Percentiles rank a stretch among this genome's conserved stretches.
phyloP scores from a whole-genome alignment of 352 stramenopile species.

The Phytophthora sansomeana region DNA sequence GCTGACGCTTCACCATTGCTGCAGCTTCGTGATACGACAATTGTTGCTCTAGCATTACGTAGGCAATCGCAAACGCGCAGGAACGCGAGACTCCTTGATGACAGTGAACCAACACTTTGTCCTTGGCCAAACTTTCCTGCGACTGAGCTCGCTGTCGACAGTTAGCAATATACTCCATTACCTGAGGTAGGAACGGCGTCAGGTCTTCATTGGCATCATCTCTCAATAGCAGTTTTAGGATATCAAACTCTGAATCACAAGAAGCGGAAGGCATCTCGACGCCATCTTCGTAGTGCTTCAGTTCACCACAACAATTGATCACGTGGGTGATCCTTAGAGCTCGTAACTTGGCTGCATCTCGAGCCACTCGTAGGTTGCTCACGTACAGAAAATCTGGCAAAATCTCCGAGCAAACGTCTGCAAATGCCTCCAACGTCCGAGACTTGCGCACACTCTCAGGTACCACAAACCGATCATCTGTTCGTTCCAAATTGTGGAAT shows the following conservation, averaged over 20 bases:
- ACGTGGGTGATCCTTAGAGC: slow-evolving; percentile 61
- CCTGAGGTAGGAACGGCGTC: slow-evolving; percentile 58
- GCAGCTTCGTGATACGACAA: slow-evolving; percentile 45
- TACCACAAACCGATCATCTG: slow-evolving; percentile 39
- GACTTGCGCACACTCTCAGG: slow-evolving; percentile 76
- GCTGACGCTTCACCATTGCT: slow-evolving; percentile 50
- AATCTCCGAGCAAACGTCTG: slow-evolving; percentile 68
- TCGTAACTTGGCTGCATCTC: slow-evolving; percentile 31
- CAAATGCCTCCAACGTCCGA: slow-evolving; percentile 43
- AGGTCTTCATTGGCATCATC: slow-evolving; percentile 76
- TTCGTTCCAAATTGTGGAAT: slow-evolving; percentile 9
- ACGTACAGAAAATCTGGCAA: slow-evolving; percentile 62
- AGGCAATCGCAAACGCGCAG: slow-evolving; percentile 70
- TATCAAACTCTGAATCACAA: slow-evolving; percentile 13
- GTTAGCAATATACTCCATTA: slow-evolving; percentile 52
- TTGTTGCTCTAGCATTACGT: slow-evolving; percentile 56
- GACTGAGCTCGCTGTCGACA: slow-evolving; percentile 15
- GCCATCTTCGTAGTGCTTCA: slow-evolving; percentile 25
- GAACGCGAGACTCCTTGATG: slow-evolving; percentile 79
- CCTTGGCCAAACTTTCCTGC: neutral
- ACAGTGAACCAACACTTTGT: slow-evolving; percentile 68
- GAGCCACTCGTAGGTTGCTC: slow-evolving; percentile 58
- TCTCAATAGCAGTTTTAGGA: slow-evolving; percentile 50
- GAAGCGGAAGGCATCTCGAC: slow-evolving; percentile 2
- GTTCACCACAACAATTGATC: slow-evolving; percentile 64